These are phyloP conservation scores for Trichosanthes cucumerina DNA, from an alignment of 306 rosid species.

Conservation along the genomic window DNA sequence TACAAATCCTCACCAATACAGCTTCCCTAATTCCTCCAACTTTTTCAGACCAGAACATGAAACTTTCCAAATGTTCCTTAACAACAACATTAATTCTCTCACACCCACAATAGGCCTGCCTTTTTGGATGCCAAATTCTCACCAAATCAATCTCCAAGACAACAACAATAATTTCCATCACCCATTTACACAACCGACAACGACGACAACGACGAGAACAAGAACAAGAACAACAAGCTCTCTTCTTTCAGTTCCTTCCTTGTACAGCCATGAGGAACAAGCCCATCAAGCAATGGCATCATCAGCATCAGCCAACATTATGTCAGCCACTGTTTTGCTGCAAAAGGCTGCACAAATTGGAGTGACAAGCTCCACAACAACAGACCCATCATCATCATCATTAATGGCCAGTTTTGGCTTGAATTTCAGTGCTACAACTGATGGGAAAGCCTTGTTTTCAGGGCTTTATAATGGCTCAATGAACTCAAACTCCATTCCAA, in stretches of 20 bases:
- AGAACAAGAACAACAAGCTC: neutral
- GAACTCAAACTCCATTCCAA: neutral
- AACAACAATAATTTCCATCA: neutral
- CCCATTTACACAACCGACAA: neutral
- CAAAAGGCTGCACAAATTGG: conserved; percentile 7
- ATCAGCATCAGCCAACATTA: neutral
- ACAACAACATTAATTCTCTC: neutral
- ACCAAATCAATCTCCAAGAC: conserved; percentile 8
- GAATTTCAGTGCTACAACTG: neutral
- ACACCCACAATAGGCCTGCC: conserved; percentile 27
- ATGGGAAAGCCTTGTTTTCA: neutral
- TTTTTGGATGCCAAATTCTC: conserved; percentile 13
- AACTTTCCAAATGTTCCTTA: neutral
- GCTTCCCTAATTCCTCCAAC: conserved; percentile 31
- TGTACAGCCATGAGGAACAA: neutral
- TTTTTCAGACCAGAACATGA: conserved; percentile 40
- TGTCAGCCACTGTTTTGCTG: neutral
- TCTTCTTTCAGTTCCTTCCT: neutral
- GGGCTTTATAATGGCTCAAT: neutral
- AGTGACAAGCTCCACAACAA: conserved; percentile 18
- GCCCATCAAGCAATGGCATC: neutral
- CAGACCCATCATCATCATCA: conserved; percentile 21
- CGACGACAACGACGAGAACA: too few relatives aligned
- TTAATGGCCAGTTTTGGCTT: neutral
- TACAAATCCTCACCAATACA: conserved; percentile 27